A percentile compares a stretch with the other conserved stretches of the same genome.
Evolutionary conservation across 2,329 filamentous ascomycete genomes (phyloP).

Genomic region (Raffaelea arxii): DNA sequence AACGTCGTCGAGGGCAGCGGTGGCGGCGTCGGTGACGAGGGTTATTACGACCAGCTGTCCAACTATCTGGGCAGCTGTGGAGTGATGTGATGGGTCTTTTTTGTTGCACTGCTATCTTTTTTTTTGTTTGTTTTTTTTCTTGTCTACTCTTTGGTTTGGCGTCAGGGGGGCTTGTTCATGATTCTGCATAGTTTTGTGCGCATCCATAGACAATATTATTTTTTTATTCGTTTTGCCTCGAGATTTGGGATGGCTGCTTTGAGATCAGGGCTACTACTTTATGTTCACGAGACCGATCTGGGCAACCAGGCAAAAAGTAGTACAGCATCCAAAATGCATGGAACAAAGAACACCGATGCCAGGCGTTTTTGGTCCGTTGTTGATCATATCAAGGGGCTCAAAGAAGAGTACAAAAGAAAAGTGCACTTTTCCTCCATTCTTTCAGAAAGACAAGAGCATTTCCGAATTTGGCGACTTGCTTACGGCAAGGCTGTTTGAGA

Average conservation of each 20-base stretch:
- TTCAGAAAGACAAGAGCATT: too few relatives aligned
- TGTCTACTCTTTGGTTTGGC: background rate
- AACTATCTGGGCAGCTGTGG: constrained; percentile 38
- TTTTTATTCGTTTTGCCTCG: background rate
- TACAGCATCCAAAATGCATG: too few relatives aligned
- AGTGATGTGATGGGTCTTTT: constrained; percentile 36
- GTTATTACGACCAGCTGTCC: constrained; percentile 65
- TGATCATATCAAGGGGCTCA: too few relatives aligned
- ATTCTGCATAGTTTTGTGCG: background rate
- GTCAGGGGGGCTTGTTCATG: background rate
- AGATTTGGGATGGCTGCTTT: background rate
- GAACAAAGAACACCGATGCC: too few relatives aligned
- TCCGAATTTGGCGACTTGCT: too few relatives aligned
- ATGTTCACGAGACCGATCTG: too few relatives aligned
- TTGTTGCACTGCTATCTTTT: background rate
- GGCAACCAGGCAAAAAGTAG: too few relatives aligned
- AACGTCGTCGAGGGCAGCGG: constrained; percentile 47
- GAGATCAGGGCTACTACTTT: too few relatives aligned
- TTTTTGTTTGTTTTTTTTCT: background rate
- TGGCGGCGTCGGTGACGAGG: constrained; percentile 57
- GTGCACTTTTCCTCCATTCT: too few relatives aligned
- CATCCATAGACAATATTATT: background rate
- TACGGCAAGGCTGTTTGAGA: too few relatives aligned
- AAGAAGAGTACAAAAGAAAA: too few relatives aligned
- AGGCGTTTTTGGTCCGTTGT: too few relatives aligned